Evolutionary conservation across 148 eudicot species (phyloP), one percentile per base, ranked within the genome.

Genomic region (Cornus suecica): DNA sequence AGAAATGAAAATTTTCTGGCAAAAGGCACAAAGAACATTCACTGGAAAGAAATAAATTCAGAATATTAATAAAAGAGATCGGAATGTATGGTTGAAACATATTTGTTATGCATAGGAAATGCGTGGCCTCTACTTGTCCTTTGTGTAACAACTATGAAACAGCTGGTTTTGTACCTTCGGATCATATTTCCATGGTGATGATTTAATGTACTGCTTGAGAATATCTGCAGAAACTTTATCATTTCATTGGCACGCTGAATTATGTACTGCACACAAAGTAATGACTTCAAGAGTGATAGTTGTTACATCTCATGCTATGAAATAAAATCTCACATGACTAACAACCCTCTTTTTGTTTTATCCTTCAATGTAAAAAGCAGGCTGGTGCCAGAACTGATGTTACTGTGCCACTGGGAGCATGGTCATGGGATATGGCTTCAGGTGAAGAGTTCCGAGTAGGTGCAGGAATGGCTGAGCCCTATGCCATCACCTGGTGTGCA

Each of bases 391-490:
- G 70, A 82, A 82, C 85, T 29, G 87, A 90, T 70, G 73, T 77
- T 45, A 78, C 80, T 79, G 94, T 89, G 61, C 89, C 80, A 77
- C 85, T 94, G 22, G 99, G 97, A 79, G 96, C 99, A 74, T 94
- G 99, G 99, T 90, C 96, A 75, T 94, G 99, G 99, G 99, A 92
- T 78, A 75, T 77, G 29, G 86, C 82, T 48, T 74, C 97, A 1
- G 99, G 91, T 0, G 99, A 94, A 85, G 99, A 94, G 81, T 84
- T 89, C 29, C 83, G 94, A 71, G 99, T 94, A 42, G 97, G 99
- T 30, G 97, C 99, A 32, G 99, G 97, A 29, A 76, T 94, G 67
- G 97, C 95, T 4, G 99, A 94, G 69, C 89, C 97, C 42, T 94
- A 92, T 78, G 76, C 92, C 30, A 82, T 92, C 76, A 82, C 94